Evolutionary conservation across 1,284 basidiomycete species (phyloP).

Genomic region (Apiotrichum mycotoxinovorans): DNA sequence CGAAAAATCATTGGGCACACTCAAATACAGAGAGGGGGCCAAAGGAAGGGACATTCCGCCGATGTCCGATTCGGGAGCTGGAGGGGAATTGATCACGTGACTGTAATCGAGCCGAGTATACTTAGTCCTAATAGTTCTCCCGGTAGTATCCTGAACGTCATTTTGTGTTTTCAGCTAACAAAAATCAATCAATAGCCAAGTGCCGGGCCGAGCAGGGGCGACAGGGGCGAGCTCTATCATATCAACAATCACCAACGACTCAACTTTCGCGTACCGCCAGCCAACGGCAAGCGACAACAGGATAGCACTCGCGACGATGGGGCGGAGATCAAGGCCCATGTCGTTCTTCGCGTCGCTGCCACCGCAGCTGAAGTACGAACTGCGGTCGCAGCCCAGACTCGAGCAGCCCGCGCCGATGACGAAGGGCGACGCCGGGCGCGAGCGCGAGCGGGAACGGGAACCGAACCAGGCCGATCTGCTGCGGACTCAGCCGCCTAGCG

Average conservation of each 20-base stretch:
- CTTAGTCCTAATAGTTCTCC: no score
- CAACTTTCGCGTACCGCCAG: no score
- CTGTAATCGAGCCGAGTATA: no score
- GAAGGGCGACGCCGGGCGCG: not conserved
- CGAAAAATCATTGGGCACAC: not conserved
- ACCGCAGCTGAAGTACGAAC: constrained; percentile 27
- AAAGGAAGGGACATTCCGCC: not conserved
- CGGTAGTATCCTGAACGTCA: no score
- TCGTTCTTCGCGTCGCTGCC: constrained; percentile 44
- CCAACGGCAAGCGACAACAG: no score
- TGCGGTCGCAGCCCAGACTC: constrained; percentile 28
- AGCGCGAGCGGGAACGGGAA: constrained; percentile 3
- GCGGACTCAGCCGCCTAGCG: constrained; percentile 22
- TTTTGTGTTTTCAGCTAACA: no score
- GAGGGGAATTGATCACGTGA: no score
- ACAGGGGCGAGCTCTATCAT: no score
- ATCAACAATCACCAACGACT: no score
- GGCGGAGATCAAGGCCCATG: not conserved
- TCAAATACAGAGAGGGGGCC: not conserved
- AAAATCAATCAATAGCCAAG: no score
- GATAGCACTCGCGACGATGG: not conserved
- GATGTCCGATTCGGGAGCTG: not conserved
- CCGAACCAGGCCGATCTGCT: constrained; percentile 11
- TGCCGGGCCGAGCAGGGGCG: not conserved
- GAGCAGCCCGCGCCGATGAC: not conserved